A percentile compares a stretch with the other conserved stretches of the same genome.
Evolutionary conservation across 192 early-diverging fungal species (phyloP).

Genomic region (Haplosporangium gracile): DNA sequence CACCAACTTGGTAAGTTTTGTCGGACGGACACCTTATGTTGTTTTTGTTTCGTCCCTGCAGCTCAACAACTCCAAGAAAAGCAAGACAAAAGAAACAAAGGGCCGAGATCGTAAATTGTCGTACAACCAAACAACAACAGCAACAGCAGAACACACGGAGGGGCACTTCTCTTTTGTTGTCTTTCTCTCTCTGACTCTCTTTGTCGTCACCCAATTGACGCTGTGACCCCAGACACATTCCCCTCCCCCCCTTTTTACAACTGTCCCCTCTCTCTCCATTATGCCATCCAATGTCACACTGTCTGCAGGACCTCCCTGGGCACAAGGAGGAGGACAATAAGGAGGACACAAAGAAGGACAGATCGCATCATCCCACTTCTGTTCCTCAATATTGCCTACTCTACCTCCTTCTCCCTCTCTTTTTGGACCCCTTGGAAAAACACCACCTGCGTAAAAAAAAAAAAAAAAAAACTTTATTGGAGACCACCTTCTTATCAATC

Average conservation of each 20-base stretch:
- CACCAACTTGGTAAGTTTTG: constrained; percentile 45
- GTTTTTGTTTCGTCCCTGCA: neutral
- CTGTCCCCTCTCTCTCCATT: neutral
- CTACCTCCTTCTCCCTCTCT: neutral
- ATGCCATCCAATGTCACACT: neutral
- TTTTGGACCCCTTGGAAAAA: neutral
- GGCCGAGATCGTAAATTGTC: neutral
- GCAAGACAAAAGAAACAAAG: neutral
- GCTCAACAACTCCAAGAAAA: neutral
- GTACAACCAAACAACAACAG: neutral
- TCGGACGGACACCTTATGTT: neutral
- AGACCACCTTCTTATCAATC: neutral
- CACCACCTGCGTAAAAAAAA: neutral
- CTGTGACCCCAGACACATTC: constrained; percentile 7
- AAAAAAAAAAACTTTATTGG: neutral
- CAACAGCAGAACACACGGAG: neutral
- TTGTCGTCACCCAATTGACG: neutral
- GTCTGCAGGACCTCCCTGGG: neutral
- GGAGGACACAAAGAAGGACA: neutral
- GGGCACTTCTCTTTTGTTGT: neutral
- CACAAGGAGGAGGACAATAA: neutral
- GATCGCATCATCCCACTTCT: constrained; percentile 4
- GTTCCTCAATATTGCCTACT: neutral
- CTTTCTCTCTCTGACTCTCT: neutral
- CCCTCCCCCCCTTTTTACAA: neutral